phyloP scores from a whole-genome alignment of 768 basidiomycete species.

The Pseudohyphozyma bogoriensis region DNA sequence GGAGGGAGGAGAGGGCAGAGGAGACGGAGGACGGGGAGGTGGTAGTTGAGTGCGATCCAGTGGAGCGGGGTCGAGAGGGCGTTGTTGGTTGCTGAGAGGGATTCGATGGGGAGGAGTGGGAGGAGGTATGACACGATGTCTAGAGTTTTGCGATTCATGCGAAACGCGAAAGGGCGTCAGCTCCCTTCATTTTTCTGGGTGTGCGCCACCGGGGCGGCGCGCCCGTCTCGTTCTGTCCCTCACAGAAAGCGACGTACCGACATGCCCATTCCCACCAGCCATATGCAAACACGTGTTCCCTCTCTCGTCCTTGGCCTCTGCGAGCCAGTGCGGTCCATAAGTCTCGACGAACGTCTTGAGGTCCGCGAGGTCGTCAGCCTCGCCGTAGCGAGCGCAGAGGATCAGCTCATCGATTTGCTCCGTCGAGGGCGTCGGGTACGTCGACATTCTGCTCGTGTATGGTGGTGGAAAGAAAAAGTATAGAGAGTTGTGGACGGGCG shows the following conservation, averaged over 20 bases:
- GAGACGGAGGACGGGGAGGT: slow-evolving; percentile 20
- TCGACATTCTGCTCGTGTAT: too few species aligned
- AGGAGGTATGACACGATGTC: slow-evolving; percentile 25
- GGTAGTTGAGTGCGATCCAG: slow-evolving; percentile 28
- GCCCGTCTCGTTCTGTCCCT: too few species aligned
- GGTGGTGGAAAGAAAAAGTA: too few species aligned
- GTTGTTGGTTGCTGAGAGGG: slow-evolving; percentile 16
- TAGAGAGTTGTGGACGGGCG: too few species aligned
- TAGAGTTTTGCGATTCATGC: not conserved
- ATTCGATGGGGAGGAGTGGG: slow-evolving; percentile 7
- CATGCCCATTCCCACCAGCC: slow-evolving; percentile 34
- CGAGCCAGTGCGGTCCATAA: slow-evolving; percentile 26
- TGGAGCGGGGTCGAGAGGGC: slow-evolving; percentile 25
- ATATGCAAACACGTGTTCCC: slow-evolving; percentile 34
- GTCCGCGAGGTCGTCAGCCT: slow-evolving; percentile 29
- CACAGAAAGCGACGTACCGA: slow-evolving; percentile 19
- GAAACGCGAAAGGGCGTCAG: not conserved
- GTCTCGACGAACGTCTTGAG: slow-evolving; percentile 22
- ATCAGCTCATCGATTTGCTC: too few species aligned
- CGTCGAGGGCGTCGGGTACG: too few species aligned
- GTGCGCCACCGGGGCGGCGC: too few species aligned
- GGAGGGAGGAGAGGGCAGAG: slow-evolving; percentile 24
- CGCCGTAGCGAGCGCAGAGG: slow-evolving; percentile 34
- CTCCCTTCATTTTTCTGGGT: not conserved
- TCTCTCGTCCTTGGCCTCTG: slow-evolving; percentile 28